Evolutionary conservation across 139 green algal species (phyloP), one percentile per base, ranked within the genome.

Genomic region (Chlorella sorokiniana): DNA sequence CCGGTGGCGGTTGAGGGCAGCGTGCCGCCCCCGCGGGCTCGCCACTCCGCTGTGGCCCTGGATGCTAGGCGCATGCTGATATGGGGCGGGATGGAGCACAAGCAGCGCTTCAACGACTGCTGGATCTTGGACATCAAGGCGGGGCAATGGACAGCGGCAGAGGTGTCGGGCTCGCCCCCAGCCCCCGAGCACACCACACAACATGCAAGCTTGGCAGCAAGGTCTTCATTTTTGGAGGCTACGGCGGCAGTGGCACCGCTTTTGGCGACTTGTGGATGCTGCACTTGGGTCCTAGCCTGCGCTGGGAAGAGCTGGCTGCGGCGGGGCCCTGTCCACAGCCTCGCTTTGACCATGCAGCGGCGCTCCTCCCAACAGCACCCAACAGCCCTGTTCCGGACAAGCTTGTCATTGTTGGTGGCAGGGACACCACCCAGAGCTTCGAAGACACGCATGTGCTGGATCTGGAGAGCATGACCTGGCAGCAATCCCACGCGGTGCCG

Each of bases 161-260:
- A 82, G 35, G 64, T 84, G 27, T 81, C 89, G 33, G 90, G 91
- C 8, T 63, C 56, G 1, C 35, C 69, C 0, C 94, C 94, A 3
- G 83, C 88, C 76, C 91, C 18, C 86, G 94, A 9, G 92, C 93
- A 4, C 93, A 97, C 84, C 91, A 94, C 85, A 93, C 89, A 44
- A 88, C 92, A 40, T 95, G 90, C 20, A 89, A 89, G 72, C 89
- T 93, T 70, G 89, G 84, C 45, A 83, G 89, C 48, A 82, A 84
- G 25, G 81, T 97, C 29, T 91, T 92, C 59, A 79, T 97, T 33
- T 93, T 96, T 86, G 92, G 91, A 38, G 93, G 94, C 38, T 97
- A 97, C 75, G 92, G 91, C 23, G 93, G 93, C 51, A 84, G 87
- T 76, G 93, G 93, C 10, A 83, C 92, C 68, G 92, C 94, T 16